Evolutionary conservation across 192 early-diverging fungal species (phyloP).

Genomic region (Jimgerdemannia flammicorona): DNA sequence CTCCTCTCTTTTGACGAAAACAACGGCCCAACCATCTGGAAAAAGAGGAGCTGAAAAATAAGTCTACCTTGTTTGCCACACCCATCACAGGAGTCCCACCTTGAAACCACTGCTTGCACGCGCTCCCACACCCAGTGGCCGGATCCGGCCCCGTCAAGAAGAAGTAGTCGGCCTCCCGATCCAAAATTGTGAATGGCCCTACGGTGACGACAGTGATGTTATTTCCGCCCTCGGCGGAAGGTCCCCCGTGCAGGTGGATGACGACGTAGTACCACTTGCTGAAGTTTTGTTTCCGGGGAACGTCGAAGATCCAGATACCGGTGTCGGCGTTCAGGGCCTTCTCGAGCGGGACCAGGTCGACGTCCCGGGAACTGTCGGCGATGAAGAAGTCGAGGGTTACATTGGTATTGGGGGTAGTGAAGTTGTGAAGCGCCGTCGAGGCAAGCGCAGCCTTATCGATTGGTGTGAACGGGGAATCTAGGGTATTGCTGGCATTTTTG

Average conservation of each 20-base stretch:
- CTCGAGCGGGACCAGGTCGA: not conserved
- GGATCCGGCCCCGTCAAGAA: not conserved
- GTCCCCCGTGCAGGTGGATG: not conserved
- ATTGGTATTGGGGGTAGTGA: not conserved
- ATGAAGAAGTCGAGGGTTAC: not conserved
- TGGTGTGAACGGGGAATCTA: no score
- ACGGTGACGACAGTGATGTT: not conserved
- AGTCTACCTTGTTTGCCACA: not conserved
- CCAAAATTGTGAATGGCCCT: not conserved
- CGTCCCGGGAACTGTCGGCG: not conserved
- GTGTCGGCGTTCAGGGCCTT: not conserved
- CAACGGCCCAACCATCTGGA: not conserved
- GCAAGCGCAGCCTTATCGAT: no score
- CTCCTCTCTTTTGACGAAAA: no score
- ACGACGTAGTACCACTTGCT: not conserved
- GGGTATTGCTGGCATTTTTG: no score
- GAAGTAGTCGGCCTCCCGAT: not conserved
- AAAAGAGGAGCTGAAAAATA: not conserved
- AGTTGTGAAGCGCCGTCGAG: not conserved
- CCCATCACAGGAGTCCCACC: not conserved
- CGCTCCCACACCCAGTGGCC: no score
- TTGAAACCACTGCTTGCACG: not conserved
- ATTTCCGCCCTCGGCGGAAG: not conserved
- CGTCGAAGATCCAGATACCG: not conserved
- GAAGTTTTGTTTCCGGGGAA: not conserved